A percentile compares a stretch with the other conserved stretches of the same genome.
These are phyloP conservation scores for Durotheca rogersii DNA, from an alignment of 495 filamentous ascomycete species.

Conservation along the genomic window DNA sequence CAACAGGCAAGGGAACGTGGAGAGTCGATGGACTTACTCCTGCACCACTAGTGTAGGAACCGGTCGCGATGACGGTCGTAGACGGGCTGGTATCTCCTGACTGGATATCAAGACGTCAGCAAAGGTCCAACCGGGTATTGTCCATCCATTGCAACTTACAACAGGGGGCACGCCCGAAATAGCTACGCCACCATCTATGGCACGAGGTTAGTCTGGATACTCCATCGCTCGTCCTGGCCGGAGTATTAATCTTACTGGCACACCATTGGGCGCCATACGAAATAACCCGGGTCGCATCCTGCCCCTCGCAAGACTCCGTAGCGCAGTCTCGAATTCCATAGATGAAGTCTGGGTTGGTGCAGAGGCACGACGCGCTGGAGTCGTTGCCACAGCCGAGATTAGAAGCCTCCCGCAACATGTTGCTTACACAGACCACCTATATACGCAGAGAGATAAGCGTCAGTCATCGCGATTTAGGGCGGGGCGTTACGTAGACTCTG, in stretches of 20 bases:
- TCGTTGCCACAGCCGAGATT: slow-evolving; percentile 58
- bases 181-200: slow-evolving; percentile 26
- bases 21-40: slow-evolving; percentile 6
- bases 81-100: slow-evolving; percentile 22
- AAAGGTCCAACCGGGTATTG: not conserved
- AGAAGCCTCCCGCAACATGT: slow-evolving; percentile 66
- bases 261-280: slow-evolving; percentile 40
- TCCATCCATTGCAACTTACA: slow-evolving; percentile 16
- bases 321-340: slow-evolving; percentile 83
- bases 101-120: slow-evolving; percentile 1
- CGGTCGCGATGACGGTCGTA: slow-evolving; percentile 22
- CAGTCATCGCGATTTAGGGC: no score
- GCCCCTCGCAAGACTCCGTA: slow-evolving; percentile 57
- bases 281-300: slow-evolving; percentile 36
- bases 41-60: slow-evolving; percentile 16
- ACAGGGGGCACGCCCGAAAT: slow-evolving; percentile 27
- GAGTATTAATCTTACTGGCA: slow-evolving; percentile 19
- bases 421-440: slow-evolving; percentile 70
- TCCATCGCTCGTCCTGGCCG: not conserved
- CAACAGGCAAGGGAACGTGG: not conserved
- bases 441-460: no score
- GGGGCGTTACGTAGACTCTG: no score
- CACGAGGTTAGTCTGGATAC: slow-evolving; percentile 4
- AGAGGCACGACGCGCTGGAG: slow-evolving; percentile 66
- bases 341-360: slow-evolving; percentile 64